These are phyloP conservation scores for Ophiognomonia clavigignenti-juglandacearum DNA, from an alignment of 2,329 filamentous ascomycete species.

Conservation along the genomic window DNA sequence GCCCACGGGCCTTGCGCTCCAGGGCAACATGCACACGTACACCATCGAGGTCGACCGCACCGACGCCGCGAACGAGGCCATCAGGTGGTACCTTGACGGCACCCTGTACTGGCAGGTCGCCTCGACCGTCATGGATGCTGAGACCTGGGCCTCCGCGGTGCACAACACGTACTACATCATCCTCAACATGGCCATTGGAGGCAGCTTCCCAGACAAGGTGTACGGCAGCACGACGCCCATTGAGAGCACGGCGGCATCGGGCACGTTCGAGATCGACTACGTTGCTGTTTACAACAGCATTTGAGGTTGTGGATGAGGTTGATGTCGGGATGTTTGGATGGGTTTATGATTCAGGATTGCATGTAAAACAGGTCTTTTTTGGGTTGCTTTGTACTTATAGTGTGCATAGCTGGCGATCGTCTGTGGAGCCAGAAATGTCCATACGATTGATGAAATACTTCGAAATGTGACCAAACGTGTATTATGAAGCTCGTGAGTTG, in stretches of 20 bases:
- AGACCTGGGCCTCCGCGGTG: constrained; percentile 21
- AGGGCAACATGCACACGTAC: constrained; percentile 25
- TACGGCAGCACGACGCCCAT: constrained; percentile 22
- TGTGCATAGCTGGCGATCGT: no score
- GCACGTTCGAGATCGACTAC: constrained; percentile 5
- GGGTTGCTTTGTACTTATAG: no score
- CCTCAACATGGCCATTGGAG: constrained; percentile 25
- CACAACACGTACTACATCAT: constrained; percentile 23
- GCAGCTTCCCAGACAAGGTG: constrained; percentile 23
- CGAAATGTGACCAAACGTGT: no score
- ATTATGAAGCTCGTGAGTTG: no score
- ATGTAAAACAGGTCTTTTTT: no score
- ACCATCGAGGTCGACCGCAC: constrained; percentile 23
- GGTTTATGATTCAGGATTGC: no score
- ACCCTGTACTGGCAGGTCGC: constrained; percentile 18
- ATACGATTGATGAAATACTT: no score
- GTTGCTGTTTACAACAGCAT: constrained; percentile 9
- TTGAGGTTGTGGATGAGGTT: no score
- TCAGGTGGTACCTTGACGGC: constrained; percentile 24
- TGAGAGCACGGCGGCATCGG: neutral
- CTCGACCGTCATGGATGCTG: constrained; percentile 18
- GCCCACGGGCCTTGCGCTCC: constrained; percentile 5
- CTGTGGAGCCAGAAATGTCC: no score
- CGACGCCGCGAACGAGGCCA: constrained; percentile 12
- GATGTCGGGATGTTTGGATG: no score